Conservation (phyloP, 2,329 filamentous ascomycete species). For the Diplodia corticola region DNA sequence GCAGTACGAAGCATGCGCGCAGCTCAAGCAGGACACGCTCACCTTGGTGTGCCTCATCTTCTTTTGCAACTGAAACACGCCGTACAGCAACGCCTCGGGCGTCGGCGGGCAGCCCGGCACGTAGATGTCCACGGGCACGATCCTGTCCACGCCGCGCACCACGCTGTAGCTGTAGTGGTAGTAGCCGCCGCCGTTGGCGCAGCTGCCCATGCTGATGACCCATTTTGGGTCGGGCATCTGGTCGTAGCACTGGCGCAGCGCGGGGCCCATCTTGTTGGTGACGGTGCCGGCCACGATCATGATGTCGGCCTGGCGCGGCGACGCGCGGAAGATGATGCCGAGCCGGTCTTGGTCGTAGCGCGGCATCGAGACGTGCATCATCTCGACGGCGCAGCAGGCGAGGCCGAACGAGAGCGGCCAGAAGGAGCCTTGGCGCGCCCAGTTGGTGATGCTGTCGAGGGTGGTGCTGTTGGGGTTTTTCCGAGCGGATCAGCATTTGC, state of each 20-base stretch:
- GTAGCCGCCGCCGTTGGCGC: constrained; percentile 82
- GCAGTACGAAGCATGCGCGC: neutral
- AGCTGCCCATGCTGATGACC: constrained; percentile 83
- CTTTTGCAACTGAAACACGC: constrained; percentile 75
- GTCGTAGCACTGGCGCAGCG: constrained; percentile 86
- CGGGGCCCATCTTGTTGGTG: constrained; percentile 95
- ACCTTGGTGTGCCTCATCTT: constrained; percentile 66
- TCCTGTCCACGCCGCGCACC: constrained; percentile 73
- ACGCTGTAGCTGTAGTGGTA: constrained; percentile 86
- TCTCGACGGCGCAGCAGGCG: constrained; percentile 87
- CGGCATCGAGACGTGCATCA: constrained; percentile 93
- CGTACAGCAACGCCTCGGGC: constrained; percentile 56
- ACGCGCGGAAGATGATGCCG: constrained; percentile 89
- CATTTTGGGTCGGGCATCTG: constrained; percentile 92
- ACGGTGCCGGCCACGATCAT: constrained; percentile 94
- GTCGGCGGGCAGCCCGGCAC: constrained; percentile 71
- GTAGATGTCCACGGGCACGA: constrained; percentile 82
- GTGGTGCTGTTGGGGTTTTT: constrained; percentile 75
- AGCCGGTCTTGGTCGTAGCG: constrained; percentile 88
- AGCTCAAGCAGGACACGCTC: neutral
- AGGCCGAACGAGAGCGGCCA: constrained; percentile 92
- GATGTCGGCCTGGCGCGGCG: constrained; percentile 84
- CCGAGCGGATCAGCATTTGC: too few relatives aligned
- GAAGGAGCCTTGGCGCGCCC: constrained; percentile 82
- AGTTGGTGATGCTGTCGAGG: constrained; percentile 80